These are phyloP conservation scores for Globisporangium nunn DNA, from an alignment of 352 stramenopile genomes.

Conservation along the genomic window DNA sequence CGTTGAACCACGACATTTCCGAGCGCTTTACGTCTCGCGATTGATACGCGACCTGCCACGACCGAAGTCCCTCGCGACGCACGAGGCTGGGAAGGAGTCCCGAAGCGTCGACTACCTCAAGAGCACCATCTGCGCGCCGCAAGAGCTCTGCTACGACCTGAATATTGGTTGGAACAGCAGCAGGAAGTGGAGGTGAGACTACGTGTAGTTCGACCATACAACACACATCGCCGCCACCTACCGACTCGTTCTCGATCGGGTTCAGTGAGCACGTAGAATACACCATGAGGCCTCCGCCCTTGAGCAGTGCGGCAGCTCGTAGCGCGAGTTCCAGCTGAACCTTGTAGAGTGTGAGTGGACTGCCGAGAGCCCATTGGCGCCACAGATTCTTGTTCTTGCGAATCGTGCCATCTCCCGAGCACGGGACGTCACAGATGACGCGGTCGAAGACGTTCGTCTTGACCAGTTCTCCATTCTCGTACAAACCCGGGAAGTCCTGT, in stretches of 20 bases:
- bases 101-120: conserved; percentile 86
- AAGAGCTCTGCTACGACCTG: conserved; percentile 91
- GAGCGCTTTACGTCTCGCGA: conserved; percentile 26
- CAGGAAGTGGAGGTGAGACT: not conserved
- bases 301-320: conserved; percentile 86
- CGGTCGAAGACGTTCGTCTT: conserved; percentile 90
- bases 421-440: conserved; percentile 97
- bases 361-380: conserved; percentile 84
- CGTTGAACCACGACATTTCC: conserved; percentile 41
- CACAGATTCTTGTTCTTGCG: conserved; percentile 95
- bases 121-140: conserved; percentile 67
- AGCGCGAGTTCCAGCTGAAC: conserved; percentile 91
- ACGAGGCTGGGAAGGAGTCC: conserved; percentile 40
- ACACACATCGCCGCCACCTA: not conserved
- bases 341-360: conserved; percentile 86
- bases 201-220: not conserved
- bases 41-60: conserved; percentile 69
- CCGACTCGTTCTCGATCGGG: conserved; percentile 97
- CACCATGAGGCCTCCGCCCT: conserved; percentile 88
- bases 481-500: conserved; percentile 91
- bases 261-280: conserved; percentile 98
- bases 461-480: conserved; percentile 27
- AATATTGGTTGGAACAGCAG: not conserved
- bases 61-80: conserved; percentile 35
- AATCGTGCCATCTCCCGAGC: conserved; percentile 96